Evolutionary conservation across 1,284 basidiomycete genomes (phyloP), one percentile per base, ranked within the genome.

Genomic region (Gymnopus androsaceus): DNA sequence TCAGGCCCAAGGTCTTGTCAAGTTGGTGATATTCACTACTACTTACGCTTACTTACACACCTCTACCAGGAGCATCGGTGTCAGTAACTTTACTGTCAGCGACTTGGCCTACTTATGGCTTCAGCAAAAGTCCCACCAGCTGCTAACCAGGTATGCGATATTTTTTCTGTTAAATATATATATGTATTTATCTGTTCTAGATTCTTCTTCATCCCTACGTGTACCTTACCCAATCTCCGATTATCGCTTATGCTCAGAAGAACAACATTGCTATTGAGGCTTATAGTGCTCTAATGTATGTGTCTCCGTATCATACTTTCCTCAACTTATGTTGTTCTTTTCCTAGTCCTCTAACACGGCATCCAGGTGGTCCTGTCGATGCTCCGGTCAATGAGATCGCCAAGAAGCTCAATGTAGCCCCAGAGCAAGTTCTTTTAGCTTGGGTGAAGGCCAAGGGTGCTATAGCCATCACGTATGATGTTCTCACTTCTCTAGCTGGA

Each of bases 181-280:
- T 17, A 11, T 44, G 31, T 15, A 1, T 14, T 36, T 37, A 5
- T 9, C 9, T 14, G 4, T 51, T 9, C 15, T 21, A 86, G 84
- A 87, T 86, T 58, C 65, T 78, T 23, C 77, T 91, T 51, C 85
- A 90, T 57, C 88, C 88, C 7, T 89, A 89, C 65, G 84, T 87
- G 54, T 85, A 85, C 64, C 69, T 71, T 5, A 69, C 76, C 47
- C 81, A 83, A 62, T 76, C 72, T 15, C 77, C 80, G 1, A 75
- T 86, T 9, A 69, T 92, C 19, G 81, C 82, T 28, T 88, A 76
- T 61, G 77, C 79, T 45, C 72, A 74, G 3, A 69, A 78, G 60
- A 75, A 90, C 54, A 77, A 77, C 27, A 87, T 92, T 49, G 75
- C 84, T 0, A 81, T 83, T 37, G 88, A 90, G 65, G 87, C 84